Conservation (phyloP, 805 yeast species). For the Saturnispora bothae region DNA sequence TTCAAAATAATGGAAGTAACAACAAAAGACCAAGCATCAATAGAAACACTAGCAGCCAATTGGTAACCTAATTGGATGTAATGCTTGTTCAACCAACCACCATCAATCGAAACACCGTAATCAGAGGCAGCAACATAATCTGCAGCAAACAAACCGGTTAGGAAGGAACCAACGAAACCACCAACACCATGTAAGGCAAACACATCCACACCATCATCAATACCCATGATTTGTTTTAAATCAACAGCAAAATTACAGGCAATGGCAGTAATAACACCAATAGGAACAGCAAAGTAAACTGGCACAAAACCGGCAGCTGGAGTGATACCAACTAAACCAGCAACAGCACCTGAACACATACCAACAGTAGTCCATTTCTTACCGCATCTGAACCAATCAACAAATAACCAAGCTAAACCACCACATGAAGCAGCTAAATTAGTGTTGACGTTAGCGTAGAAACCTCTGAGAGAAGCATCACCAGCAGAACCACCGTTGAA, state of each 20-base stretch:
- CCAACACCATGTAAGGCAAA: constrained; percentile 93
- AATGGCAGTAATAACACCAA: constrained; percentile 69
- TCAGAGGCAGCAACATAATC: constrained; percentile 81
- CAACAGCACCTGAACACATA: constrained; percentile 85
- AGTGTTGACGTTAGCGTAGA: constrained; percentile 90
- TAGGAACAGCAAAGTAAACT: constrained; percentile 74
- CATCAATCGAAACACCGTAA: constrained; percentile 51
- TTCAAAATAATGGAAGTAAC: constrained; percentile 62
- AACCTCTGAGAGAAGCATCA: constrained; percentile 83
- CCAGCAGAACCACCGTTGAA: constrained; percentile 99
- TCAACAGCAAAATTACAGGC: constrained; percentile 83
- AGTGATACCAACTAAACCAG: constrained; percentile 90
- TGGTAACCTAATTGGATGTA: constrained; percentile 81
- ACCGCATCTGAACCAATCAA: constrained; percentile 79
- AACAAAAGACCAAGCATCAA: constrained; percentile 64
- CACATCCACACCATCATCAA: constrained; percentile 94
- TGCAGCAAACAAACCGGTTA: constrained; percentile 90
- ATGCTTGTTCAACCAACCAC: constrained; percentile 86
- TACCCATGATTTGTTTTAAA: constrained; percentile 55
- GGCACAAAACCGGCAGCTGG: constrained; percentile 98
- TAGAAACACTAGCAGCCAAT: constrained; percentile 64
- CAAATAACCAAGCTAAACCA: constrained; percentile 88
- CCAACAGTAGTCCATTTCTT: constrained; percentile 91
- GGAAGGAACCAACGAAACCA: constrained; percentile 70
- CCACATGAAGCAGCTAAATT: constrained; percentile 90